Percentiles rank a stretch among this genome's conserved stretches.
phyloP scores from a whole-genome alignment of 768 basidiomycete genomes.

The Lactarius pseudohatsudake region DNA sequence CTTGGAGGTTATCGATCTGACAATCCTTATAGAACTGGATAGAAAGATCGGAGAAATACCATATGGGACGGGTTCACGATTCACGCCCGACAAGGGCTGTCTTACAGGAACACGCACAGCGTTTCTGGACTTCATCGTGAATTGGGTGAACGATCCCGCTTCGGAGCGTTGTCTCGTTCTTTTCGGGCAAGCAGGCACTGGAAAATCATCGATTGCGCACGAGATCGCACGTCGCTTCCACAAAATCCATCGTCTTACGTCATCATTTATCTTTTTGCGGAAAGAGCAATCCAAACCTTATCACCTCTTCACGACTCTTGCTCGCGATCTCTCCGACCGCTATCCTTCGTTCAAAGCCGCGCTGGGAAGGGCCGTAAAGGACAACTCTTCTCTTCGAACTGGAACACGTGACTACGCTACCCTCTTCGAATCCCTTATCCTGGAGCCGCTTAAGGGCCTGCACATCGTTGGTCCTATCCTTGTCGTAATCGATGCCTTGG shows the following conservation, averaged over 20 bases:
- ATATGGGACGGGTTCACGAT: background rate
- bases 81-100: background rate
- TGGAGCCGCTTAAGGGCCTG: background rate
- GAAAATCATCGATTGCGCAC: background rate
- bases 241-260: background rate
- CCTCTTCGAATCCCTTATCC: background rate
- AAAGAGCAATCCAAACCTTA: constrained; percentile 3
- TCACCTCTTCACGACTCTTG: constrained; percentile 5
- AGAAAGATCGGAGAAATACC: background rate
- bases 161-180: constrained; percentile 2
- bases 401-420: background rate
- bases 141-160: background rate
- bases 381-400: background rate
- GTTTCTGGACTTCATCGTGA: background rate
- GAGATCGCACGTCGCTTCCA: background rate
- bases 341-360: background rate
- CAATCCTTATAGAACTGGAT: background rate
- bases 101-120: background rate
- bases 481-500: background rate
- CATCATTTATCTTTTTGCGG: background rate
- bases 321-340: background rate
- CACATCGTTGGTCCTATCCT: background rate
- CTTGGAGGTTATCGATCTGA: background rate
- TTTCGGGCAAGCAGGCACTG: background rate
- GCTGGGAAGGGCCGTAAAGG: background rate